phyloP scores from a whole-genome alignment of 1,139 yeast genomes.

The Kazachstania sp. region DNA sequence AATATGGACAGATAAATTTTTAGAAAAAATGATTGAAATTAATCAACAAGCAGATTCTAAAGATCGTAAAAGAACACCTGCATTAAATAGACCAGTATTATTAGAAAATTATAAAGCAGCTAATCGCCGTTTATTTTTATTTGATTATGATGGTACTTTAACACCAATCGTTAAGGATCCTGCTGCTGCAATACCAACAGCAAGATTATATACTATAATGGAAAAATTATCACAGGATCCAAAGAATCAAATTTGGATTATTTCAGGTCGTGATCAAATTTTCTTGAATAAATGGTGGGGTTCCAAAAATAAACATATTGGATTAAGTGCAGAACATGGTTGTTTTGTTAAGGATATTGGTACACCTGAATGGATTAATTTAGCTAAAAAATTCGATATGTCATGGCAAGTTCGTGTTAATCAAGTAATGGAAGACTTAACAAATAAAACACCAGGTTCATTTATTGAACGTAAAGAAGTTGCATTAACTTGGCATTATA shows the following conservation, averaged over 20 bases:
- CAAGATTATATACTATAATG: constrained; percentile 54
- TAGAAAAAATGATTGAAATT: constrained; percentile 29
- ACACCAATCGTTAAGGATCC: constrained; percentile 96
- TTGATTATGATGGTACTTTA: constrained; percentile 95
- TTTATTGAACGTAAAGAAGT: constrained; percentile 82
- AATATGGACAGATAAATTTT: constrained; percentile 64
- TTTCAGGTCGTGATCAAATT: constrained; percentile 89
- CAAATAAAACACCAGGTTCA: constrained; percentile 87
- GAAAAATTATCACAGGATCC: constrained; percentile 63
- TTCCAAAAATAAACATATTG: constrained; percentile 47
- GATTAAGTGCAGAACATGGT: constrained; percentile 95
- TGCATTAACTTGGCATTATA: constrained; percentile 96
- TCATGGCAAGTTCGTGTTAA: constrained; percentile 83
- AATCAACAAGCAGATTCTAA: constrained; percentile 18
- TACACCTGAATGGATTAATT: constrained; percentile 61
- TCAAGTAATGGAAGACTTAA: constrained; percentile 61
- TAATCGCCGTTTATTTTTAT: constrained; percentile 64
- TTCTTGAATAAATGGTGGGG: constrained; percentile 91
- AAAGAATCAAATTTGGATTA: constrained; percentile 83
- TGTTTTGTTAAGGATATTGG: constrained; percentile 78
- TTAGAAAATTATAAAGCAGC: constrained; percentile 54
- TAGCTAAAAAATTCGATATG: constrained; percentile 81
- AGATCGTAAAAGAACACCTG: constrained; percentile 56
- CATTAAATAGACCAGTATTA: constrained; percentile 64
- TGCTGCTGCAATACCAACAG: constrained; percentile 94